Evolutionary conservation across 805 yeast species (phyloP).

Genomic region (Myxozyma nipponensis): DNA sequence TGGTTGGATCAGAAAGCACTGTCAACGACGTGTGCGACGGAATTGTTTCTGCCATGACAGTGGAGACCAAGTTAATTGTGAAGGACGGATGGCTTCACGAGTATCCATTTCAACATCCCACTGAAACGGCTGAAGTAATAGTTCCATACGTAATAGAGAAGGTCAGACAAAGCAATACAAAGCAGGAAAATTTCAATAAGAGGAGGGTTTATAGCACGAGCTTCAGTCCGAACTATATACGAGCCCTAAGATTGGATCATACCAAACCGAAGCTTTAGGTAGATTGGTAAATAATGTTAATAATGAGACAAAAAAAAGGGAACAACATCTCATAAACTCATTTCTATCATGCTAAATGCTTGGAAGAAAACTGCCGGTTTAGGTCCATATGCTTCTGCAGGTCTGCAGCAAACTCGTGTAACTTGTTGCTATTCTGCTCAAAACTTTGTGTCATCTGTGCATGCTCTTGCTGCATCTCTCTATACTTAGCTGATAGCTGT

Average conservation of each 20-base stretch:
- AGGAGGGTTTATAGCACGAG: neutral
- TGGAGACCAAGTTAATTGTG: constrained; percentile 8
- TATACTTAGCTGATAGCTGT: neutral
- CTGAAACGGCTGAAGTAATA: constrained; percentile 6
- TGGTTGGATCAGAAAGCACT: constrained; percentile 6
- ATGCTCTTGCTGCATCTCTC: constrained; percentile 5
- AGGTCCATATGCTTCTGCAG: constrained; percentile 14
- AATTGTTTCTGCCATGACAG: neutral
- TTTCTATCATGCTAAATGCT: neutral
- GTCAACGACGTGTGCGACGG: neutral
- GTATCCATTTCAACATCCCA: constrained; percentile 13
- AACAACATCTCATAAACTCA: neutral
- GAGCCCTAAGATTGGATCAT: neutral
- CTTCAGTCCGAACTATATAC: neutral
- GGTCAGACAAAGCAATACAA: neutral
- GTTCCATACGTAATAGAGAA: constrained; percentile 3
- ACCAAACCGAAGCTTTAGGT: neutral
- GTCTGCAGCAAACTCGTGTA: constrained; percentile 12
- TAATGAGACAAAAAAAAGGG: neutral
- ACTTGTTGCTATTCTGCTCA: constrained; percentile 3
- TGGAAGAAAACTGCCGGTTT: constrained; percentile 8
- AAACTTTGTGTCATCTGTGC: constrained; percentile 5
- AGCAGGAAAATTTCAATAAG: neutral
- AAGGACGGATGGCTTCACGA: constrained; percentile 8
- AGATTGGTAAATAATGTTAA: neutral